Evolutionary conservation across 208 protist species (phyloP), one percentile per base, ranked within the genome.

Genomic region (Trichomonas gallinae): DNA sequence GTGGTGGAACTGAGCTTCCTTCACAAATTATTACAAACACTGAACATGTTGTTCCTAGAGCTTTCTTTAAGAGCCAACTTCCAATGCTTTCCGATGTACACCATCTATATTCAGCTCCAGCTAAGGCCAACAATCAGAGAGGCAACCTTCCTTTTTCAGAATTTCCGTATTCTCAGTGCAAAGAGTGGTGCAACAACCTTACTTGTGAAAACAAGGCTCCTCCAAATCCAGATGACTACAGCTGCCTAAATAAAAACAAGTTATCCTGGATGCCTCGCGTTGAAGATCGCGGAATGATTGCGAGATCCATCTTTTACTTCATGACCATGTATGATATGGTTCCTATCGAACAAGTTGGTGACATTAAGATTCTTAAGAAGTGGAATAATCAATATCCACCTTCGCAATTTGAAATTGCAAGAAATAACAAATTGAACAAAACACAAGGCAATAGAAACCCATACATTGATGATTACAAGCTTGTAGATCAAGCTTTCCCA

Each of bases 391-490:
- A 93, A 38, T 93, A 93, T 38, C 87, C 34, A 31, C 87, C 87
- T 34, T 34, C 11, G 8, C 15, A 48, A 38, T 51, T 34, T 34
- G 87, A 93, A 36, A 93, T 38, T 0, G 10, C 10, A 0, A 48
- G 87, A 17, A 93, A 93, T 17, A 42, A 93, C 15, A 93, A 44
- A 93, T 21, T 93, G 8, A 93, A 93, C 44, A n/a, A 44, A 38
- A 44, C 87, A 36, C 87, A 93, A 58, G 87, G 87, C 15, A 93
- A 93, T 38, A 48, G 87, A 51, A 93, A 93, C 26, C 87, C 87
- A 51, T 93, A 93, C 31, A 34, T 93, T 6, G 87, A 93, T 51
- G 87, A 93, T 51, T 21, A 34, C 10, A 44, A 40, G 2, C 44
- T 93, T 9, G 87, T 51, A 58, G 87, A 93, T 51, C 44, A 93